Evolutionary conservation across 805 yeast genomes (phyloP).

Genomic region (Saturnispora saitoi): DNA sequence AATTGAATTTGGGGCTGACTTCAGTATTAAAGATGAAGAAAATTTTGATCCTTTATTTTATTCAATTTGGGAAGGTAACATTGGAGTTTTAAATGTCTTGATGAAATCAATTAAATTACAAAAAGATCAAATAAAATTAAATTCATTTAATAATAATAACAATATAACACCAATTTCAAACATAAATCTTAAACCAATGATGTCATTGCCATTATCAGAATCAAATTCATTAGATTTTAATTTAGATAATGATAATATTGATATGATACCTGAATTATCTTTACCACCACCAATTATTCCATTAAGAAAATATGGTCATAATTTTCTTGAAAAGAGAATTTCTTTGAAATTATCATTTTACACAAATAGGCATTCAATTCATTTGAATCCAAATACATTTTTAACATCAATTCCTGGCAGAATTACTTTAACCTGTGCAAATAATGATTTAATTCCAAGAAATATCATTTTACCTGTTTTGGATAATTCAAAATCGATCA

Average conservation of each 20-base stretch:
- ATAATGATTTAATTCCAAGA: slow-evolving; percentile 80
- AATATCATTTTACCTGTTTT: slow-evolving; percentile 72
- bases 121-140: not conserved
- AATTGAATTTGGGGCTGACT: slow-evolving; percentile 64
- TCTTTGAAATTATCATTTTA: slow-evolving; percentile 70
- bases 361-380: slow-evolving; percentile 36
- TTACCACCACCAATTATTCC: slow-evolving; percentile 97
- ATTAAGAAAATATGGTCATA: slow-evolving; percentile 88
- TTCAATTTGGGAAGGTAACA: slow-evolving; percentile 92
- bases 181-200: not conserved
- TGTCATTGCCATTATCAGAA: not conserved
- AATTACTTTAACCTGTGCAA: slow-evolving; percentile 68
- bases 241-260: slow-evolving; percentile 35
- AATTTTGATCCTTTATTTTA: slow-evolving; percentile 75
- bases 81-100: slow-evolving; percentile 66
- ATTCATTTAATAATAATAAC: not conserved
- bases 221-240: not conserved
- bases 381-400: slow-evolving; percentile 37
- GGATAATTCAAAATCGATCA: slow-evolving; percentile 52
- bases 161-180: not conserved
- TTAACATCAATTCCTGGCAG: slow-evolving; percentile 60
- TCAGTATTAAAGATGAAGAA: slow-evolving; percentile 64
- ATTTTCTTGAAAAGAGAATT: slow-evolving; percentile 83
- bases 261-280: slow-evolving; percentile 80
- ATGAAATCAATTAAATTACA: slow-evolving; percentile 26